Evolutionary conservation across 2,329 filamentous ascomycete genomes (phyloP).

Genomic region (Trichoderma koningiopsis): DNA sequence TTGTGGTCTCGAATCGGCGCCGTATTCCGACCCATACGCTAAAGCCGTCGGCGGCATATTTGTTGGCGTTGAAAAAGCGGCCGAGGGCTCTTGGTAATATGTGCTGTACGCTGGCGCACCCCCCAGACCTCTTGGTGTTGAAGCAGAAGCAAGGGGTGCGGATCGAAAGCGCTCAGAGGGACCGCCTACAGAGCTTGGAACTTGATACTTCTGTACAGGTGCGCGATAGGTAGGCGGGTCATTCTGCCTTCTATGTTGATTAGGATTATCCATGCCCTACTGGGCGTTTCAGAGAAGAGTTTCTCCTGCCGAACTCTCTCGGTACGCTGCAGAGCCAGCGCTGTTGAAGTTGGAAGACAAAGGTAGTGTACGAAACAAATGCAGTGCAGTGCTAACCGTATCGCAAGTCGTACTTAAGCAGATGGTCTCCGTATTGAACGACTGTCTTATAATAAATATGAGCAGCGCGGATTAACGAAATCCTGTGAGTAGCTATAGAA

Average conservation of each 20-base stretch:
- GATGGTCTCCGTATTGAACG: background rate
- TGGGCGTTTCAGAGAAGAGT: constrained; percentile 15
- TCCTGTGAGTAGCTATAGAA: constrained; percentile 11
- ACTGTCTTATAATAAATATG: constrained; percentile 5
- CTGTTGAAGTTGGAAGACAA: constrained; percentile 11
- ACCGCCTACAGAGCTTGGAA: constrained; percentile 48
- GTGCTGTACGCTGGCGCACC: constrained; percentile 58
- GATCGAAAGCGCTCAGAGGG: constrained; percentile 51
- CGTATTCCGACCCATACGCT: constrained; percentile 67
- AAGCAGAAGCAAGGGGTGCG: constrained; percentile 52
- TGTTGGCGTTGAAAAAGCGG: constrained; percentile 54
- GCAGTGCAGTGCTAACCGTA: background rate
- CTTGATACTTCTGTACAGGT: constrained; percentile 56
- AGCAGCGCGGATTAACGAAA: constrained; percentile 1
- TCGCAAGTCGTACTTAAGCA: background rate
- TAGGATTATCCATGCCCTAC: constrained; percentile 27
- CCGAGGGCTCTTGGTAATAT: constrained; percentile 59
- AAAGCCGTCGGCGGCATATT: constrained; percentile 59
- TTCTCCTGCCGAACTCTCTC: constrained; percentile 11
- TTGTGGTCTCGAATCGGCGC: constrained; percentile 61
- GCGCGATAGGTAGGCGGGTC: constrained; percentile 59
- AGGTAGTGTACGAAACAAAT: background rate
- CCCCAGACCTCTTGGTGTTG: constrained; percentile 54
- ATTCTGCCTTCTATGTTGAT: constrained; percentile 27
- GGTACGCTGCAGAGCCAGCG: constrained; percentile 14